phyloP scores from a whole-genome alignment of 306 rosid genomes.

The Vicia faba region DNA sequence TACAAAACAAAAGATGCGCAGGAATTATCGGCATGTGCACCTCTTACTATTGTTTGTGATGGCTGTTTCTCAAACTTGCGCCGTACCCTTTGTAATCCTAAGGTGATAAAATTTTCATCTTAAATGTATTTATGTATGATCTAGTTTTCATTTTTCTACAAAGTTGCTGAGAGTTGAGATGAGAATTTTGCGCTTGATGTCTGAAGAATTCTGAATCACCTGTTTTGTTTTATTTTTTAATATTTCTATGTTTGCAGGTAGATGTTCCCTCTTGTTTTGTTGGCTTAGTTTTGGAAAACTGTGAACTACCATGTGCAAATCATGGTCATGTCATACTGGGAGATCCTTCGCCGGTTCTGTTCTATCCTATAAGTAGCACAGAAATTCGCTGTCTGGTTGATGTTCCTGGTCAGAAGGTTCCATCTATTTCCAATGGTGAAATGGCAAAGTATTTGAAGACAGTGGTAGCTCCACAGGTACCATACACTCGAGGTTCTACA shows the following conservation, averaged over 20 bases:
- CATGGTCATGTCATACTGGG: constrained; percentile 85
- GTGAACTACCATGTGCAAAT: constrained; percentile 88
- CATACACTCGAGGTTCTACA: neutral
- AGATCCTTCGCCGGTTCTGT: constrained; percentile 94
- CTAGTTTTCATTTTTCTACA: neutral
- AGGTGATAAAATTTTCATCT: constrained; percentile 51
- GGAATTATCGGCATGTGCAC: constrained; percentile 72
- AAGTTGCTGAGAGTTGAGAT: neutral
- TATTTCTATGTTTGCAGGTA: constrained; percentile 56
- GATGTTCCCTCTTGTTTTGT: constrained; percentile 94
- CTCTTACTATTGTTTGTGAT: constrained; percentile 89
- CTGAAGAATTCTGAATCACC: constrained; percentile 19
- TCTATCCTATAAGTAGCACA: constrained; percentile 87
- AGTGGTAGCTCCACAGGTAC: constrained; percentile 87
- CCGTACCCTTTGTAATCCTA: constrained; percentile 82
- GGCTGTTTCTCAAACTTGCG: constrained; percentile 98
- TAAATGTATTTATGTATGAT: constrained; percentile 1
- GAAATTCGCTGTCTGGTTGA: constrained; percentile 96
- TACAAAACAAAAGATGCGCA: constrained; percentile 74
- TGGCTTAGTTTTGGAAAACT: constrained; percentile 81
- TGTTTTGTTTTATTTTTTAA: neutral
- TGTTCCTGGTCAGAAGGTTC: constrained; percentile 93
- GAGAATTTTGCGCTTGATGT: neutral
- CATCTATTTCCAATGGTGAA: constrained; percentile 91
- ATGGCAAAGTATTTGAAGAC: constrained; percentile 84